phyloP scores from a whole-genome alignment of 139 green algal genomes.

The Chlamydomonas sphaeroides region DNA sequence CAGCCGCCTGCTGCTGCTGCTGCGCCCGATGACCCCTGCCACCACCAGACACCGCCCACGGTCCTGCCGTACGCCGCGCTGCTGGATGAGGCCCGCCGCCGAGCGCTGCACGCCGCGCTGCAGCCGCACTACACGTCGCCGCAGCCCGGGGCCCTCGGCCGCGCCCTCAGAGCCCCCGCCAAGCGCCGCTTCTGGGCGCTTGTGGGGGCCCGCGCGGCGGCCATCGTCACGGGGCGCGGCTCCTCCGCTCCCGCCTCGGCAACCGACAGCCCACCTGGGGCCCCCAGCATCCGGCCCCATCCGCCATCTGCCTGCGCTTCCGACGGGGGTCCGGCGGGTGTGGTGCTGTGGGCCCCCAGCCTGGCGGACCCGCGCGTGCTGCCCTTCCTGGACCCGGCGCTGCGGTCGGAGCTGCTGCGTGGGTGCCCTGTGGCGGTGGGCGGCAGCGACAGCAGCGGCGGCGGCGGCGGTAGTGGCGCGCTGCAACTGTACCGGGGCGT shows the following conservation, averaged over 20 bases:
- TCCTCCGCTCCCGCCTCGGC: no score
- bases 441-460: not conserved
- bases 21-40: no score
- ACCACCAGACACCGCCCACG: not conserved
- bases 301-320: no score
- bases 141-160: not conserved
- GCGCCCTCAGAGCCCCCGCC: not conserved
- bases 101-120: not conserved
- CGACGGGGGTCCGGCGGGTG: no score
- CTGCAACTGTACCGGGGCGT: slow-evolving; percentile 10
- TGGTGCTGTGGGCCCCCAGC: slow-evolving; percentile 19
- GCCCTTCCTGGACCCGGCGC: not conserved
- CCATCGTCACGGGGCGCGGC: no score
- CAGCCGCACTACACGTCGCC: not conserved
- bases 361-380: slow-evolving; percentile 10
- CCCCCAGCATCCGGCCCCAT: no score
- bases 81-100: not conserved
- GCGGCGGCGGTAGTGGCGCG: not conserved
- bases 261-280: no score
- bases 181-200: not conserved
- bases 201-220: no score
- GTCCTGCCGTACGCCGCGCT: not conserved
- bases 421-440: no score
- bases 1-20: no score
- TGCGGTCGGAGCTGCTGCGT: slow-evolving; percentile 18